phyloP scores from a whole-genome alignment of 805 yeast genomes.

The Teunomyces panamensis region DNA sequence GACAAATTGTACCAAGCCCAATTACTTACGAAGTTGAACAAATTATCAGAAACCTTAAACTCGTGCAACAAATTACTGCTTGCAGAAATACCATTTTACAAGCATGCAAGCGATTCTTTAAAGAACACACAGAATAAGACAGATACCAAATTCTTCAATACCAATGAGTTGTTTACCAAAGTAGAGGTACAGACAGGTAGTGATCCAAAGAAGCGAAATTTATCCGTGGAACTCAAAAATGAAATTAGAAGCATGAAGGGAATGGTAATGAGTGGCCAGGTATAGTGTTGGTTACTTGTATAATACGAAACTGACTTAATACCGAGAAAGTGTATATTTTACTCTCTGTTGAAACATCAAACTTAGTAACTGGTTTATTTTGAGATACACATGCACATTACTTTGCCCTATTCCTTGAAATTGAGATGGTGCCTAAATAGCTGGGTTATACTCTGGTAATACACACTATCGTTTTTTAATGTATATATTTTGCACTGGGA shows the following conservation, averaged over 20 bases:
- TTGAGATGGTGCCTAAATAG: too few relatives aligned
- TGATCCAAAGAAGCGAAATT: slow-evolving; percentile 19
- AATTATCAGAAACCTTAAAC: slow-evolving; percentile 19
- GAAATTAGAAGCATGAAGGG: slow-evolving; percentile 43
- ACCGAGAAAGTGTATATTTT: not conserved
- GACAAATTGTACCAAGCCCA: slow-evolving; percentile 27
- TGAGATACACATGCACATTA: not conserved
- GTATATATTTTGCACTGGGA: too few relatives aligned
- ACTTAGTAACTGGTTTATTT: not conserved
- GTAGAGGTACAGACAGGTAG: slow-evolving; percentile 7
- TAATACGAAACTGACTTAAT: not conserved
- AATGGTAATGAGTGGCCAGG: slow-evolving; percentile 43
- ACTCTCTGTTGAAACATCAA: not conserved
- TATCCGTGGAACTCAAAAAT: slow-evolving; percentile 33
- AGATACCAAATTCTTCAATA: slow-evolving; percentile 34
- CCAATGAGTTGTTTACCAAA: slow-evolving; percentile 25
- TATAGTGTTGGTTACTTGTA: slow-evolving; percentile 7
- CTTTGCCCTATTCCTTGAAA: not conserved
- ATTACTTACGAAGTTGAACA: slow-evolving; percentile 21
- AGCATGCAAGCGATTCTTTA: slow-evolving; percentile 23
- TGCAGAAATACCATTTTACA: slow-evolving; percentile 32
- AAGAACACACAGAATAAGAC: slow-evolving; percentile 36
- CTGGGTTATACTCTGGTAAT: too few relatives aligned
- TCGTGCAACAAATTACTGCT: slow-evolving; percentile 26
- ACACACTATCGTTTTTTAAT: too few relatives aligned